Evolutionary conservation across 352 stramenopile genomes (phyloP).

Genomic region (Halophytophthora polymorphica): DNA sequence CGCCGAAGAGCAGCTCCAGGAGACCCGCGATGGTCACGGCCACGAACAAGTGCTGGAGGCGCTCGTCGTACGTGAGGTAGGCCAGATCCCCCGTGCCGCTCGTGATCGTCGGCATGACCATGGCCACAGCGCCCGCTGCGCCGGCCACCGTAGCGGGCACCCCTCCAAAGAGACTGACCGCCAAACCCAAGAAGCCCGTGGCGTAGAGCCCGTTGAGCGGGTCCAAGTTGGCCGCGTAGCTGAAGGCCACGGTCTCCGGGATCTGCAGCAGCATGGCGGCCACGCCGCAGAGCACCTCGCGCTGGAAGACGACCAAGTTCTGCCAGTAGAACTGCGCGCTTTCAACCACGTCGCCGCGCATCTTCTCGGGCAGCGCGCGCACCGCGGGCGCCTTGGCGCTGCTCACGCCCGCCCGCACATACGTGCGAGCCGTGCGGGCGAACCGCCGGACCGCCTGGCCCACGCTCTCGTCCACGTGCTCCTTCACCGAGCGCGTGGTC

Average conservation of each 20-base stretch:
- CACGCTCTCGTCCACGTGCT: conserved; percentile 30
- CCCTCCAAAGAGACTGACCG: conserved; percentile 85
- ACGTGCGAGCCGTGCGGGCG: conserved; percentile 10
- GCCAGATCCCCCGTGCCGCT: conserved; percentile 40
- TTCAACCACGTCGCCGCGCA: conserved; percentile 23
- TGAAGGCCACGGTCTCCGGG: conserved; percentile 92
- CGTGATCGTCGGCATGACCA: conserved; percentile 89
- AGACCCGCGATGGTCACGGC: conserved; percentile 84
- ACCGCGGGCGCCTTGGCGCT: conserved; percentile 5
- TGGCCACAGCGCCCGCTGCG: conserved; percentile 86
- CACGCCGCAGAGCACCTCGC: conserved; percentile 85
- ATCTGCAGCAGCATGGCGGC: conserved; percentile 92
- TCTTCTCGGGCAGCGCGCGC: conserved; percentile 12
- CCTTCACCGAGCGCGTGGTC: conserved; percentile 12
- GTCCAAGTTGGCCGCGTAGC: conserved; percentile 88
- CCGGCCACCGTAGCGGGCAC: conserved; percentile 87
- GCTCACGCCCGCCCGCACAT: background rate
- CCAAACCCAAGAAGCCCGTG: conserved; percentile 88
- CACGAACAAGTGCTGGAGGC: conserved; percentile 84
- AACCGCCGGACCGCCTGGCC: conserved; percentile 20
- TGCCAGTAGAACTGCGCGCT: conserved; percentile 50
- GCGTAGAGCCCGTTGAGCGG: conserved; percentile 90
- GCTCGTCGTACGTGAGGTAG: conserved; percentile 63
- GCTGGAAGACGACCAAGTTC: conserved; percentile 51
- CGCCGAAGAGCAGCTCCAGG: conserved; percentile 82